phyloP scores from a whole-genome alignment of 1,139 yeast species.

The Arxiozyma bovina region DNA sequence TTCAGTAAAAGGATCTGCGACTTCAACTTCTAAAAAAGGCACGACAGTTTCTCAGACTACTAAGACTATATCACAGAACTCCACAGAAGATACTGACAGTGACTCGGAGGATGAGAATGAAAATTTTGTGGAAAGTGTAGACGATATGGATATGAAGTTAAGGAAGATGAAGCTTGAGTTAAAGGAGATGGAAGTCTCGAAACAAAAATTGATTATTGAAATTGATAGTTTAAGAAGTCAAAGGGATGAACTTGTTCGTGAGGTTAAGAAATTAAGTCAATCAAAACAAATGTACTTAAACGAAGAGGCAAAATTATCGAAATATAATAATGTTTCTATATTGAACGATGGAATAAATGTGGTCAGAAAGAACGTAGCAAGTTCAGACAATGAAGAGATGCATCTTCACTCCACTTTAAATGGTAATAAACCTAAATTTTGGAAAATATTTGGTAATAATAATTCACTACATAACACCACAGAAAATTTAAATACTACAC shows the following conservation, averaged over 20 bases:
- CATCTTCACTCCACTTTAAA: background rate
- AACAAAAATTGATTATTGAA: slow-evolving; percentile 19
- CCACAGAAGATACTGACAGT: background rate
- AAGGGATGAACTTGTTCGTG: slow-evolving; percentile 30
- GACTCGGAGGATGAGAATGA: background rate
- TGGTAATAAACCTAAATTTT: slow-evolving; percentile 21
- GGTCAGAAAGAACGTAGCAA: background rate
- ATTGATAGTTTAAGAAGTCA: slow-evolving; percentile 20
- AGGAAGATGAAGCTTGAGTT: slow-evolving; percentile 32
- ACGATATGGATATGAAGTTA: slow-evolving; percentile 23
- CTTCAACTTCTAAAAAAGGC: background rate
- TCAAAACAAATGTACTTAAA: background rate
- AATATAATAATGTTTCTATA: background rate
- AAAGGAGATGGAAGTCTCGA: slow-evolving; percentile 26
- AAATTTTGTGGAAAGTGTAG: background rate
- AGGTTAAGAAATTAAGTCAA: slow-evolving; percentile 26
- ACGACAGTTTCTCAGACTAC: background rate
- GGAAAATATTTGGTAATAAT: slow-evolving; percentile 22
- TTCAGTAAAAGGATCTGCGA: slow-evolving; percentile 3
- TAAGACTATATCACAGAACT: background rate
- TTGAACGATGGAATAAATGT: background rate
- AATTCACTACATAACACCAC: background rate
- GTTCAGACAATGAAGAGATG: background rate
- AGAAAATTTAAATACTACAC: background rate
- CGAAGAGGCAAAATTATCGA: background rate